These are phyloP conservation scores for Darksidea phi DNA, from an alignment of 495 filamentous ascomycete species.

Conservation along the genomic window DNA sequence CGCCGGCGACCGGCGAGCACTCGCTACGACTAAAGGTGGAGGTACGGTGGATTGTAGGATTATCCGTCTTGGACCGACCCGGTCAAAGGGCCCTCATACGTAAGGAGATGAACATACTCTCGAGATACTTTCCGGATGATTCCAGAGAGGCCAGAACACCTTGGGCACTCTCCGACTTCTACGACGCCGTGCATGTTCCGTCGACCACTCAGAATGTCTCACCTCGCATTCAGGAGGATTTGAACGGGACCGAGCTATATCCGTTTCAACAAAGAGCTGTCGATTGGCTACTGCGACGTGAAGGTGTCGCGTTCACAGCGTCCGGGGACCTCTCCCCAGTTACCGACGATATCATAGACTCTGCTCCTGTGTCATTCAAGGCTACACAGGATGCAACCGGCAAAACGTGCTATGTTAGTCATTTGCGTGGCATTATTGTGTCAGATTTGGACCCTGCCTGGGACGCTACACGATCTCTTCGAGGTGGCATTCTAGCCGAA, in stretches of 20 bases:
- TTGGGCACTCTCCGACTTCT: slow-evolving; percentile 57
- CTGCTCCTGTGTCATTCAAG: slow-evolving; percentile 24
- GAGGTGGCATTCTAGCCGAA: slow-evolving; percentile 75
- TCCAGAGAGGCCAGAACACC: slow-evolving; percentile 1
- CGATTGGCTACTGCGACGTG: slow-evolving; percentile 64
- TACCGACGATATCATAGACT: not conserved
- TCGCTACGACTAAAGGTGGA: slow-evolving; percentile 8
- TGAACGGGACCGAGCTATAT: slow-evolving; percentile 57
- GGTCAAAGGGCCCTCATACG: not conserved
- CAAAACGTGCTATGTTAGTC: slow-evolving; percentile 50
- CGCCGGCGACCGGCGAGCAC: not conserved
- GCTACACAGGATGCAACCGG: slow-evolving; percentile 22
- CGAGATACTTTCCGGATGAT: slow-evolving; percentile 17
- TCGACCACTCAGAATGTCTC: slow-evolving; percentile 43
- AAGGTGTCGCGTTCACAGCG: slow-evolving; percentile 49
- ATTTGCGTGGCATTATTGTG: slow-evolving; percentile 61
- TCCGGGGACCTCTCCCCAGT: not conserved
- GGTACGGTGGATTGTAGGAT: slow-evolving; percentile 23
- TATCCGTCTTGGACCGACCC: slow-evolving; percentile 19
- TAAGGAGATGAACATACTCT: slow-evolving; percentile 22
- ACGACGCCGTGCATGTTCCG: slow-evolving; percentile 63
- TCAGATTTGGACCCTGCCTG: slow-evolving; percentile 52
- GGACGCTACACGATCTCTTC: slow-evolving; percentile 40
- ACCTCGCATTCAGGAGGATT: slow-evolving; percentile 45
- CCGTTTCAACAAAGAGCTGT: slow-evolving; percentile 74